phyloP scores from a whole-genome alignment of 2,329 filamentous ascomycete genomes.

The Trichoderma koningii region DNA sequence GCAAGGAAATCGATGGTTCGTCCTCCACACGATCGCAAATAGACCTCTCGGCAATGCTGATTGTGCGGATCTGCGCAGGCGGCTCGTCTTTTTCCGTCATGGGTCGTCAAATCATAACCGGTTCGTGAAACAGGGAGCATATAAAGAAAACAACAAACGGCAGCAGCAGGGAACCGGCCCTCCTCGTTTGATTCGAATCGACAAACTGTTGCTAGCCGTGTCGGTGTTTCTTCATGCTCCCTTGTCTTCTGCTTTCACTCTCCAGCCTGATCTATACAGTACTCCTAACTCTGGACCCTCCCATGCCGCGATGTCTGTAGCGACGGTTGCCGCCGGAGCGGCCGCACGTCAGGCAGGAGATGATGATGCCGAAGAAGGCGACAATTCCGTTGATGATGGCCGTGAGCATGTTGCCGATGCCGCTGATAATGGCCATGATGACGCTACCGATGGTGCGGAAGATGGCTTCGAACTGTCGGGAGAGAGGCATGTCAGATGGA shows the following conservation, averaged over 20 bases:
- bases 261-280: slow-evolving; percentile 6
- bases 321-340: slow-evolving; percentile 35
- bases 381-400: slow-evolving; percentile 70
- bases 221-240: background rate
- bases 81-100: background rate
- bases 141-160: background rate
- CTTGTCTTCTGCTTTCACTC: background rate
- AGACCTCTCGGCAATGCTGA: background rate
- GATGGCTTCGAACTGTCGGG: slow-evolving; percentile 55
- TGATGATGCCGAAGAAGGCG: slow-evolving; percentile 64
- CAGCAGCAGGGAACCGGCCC: background rate
- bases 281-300: slow-evolving; percentile 1
- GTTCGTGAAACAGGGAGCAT: slow-evolving; percentile 3
- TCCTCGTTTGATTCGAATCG: background rate
- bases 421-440: slow-evolving; percentile 69
- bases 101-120: slow-evolving; percentile 18
- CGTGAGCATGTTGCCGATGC: slow-evolving; percentile 64
- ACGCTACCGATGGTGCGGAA: slow-evolving; percentile 66
- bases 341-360: slow-evolving; percentile 64
- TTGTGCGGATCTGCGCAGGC: background rate
- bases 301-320: slow-evolving; percentile 6
- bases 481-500: slow-evolving; percentile 29
- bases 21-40: slow-evolving; percentile 3
- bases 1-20: slow-evolving; percentile 15
- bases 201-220: background rate